Conservation (phyloP, 1,284 basidiomycete genomes). For the Stereum hirsutum region DNA sequence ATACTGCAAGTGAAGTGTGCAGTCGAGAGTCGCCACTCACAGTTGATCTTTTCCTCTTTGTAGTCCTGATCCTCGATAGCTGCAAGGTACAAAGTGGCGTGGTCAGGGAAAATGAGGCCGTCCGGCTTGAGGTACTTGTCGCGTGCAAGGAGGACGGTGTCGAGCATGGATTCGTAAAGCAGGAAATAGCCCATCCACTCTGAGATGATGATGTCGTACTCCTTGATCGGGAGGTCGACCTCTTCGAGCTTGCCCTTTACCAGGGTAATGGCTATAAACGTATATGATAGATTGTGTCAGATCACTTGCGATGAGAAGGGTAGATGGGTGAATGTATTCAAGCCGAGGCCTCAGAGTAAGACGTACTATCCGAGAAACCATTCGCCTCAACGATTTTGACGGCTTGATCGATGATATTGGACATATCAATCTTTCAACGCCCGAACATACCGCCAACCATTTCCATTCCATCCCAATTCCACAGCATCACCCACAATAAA, state of each 20-base stretch:
- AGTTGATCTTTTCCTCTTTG: constrained; percentile 99
- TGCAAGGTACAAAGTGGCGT: constrained; percentile 87
- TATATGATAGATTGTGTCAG: constrained; percentile 2
- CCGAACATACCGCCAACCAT: too few species aligned
- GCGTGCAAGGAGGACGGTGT: constrained; percentile 93
- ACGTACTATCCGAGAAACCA: constrained; percentile 89
- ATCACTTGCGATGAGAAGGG: neutral
- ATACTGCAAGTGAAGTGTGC: too few species aligned
- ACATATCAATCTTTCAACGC: constrained; percentile 99
- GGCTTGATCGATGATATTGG: constrained; percentile 99
- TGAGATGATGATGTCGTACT: constrained; percentile 98
- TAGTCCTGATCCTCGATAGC: constrained; percentile 99
- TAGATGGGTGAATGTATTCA: too few species aligned
- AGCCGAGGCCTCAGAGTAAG: neutral
- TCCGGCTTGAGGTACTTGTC: constrained; percentile 93
- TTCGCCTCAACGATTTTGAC: constrained; percentile 95
- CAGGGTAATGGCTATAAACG: constrained; percentile 77
- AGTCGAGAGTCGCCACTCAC: constrained; percentile 39
- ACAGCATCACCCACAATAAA: too few species aligned
- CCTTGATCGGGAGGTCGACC: constrained; percentile 70
- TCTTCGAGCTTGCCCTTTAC: constrained; percentile 99
- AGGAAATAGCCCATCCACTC: constrained; percentile 98
- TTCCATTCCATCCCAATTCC: too few species aligned
- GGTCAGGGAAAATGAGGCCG: constrained; percentile 96
- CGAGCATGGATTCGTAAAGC: constrained; percentile 99